A percentile compares a stretch with the other conserved stretches of the same genome.
These are phyloP conservation scores for Cryptococcus sp. DNA, from an alignment of 1,284 basidiomycete species.

Conservation along the genomic window DNA sequence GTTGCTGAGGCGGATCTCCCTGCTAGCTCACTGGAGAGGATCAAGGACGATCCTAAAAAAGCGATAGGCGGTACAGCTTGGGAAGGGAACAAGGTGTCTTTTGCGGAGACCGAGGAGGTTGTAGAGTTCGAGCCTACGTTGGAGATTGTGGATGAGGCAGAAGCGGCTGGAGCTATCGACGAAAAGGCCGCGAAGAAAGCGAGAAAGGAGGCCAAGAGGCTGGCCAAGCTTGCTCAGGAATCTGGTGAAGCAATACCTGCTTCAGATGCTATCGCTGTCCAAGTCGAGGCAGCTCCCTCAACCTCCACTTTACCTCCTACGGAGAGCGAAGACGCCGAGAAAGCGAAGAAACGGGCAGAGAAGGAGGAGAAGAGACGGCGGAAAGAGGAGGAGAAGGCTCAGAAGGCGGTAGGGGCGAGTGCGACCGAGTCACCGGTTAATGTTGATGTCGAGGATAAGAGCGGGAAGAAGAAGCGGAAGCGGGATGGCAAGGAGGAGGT, in stretches of 20 bases:
- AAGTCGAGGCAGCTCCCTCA: background rate
- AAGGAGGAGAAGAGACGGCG: conserved; percentile 14
- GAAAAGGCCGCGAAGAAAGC: conserved; percentile 16
- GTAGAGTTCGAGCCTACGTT: conserved; percentile 15
- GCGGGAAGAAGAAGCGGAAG: conserved; percentile 17
- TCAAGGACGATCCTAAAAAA: conserved; percentile 32
- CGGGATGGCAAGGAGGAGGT: conserved; percentile 1
- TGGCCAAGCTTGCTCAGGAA: conserved; percentile 16
- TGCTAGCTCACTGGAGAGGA: conserved; percentile 26
- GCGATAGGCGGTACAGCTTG: conserved; percentile 35
- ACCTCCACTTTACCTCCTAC: conserved; percentile 2
- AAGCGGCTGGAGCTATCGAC: conserved; percentile 1
- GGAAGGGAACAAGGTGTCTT: conserved; percentile 42
- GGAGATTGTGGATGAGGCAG: background rate
- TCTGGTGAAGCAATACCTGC: background rate
- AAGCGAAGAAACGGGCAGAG: conserved; percentile 4
- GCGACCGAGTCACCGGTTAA: background rate
- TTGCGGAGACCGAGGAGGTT: conserved; percentile 25
- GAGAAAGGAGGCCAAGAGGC: conserved; percentile 23
- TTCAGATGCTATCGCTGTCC: background rate
- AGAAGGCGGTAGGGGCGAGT: conserved; percentile 1
- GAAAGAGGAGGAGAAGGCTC: conserved; percentile 25
- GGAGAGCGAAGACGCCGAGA: conserved; percentile 3
- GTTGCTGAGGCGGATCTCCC: conserved; percentile 18
- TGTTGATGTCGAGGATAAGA: conserved; percentile 5